Evolutionary conservation across 179 eudicot genomes (phyloP).

Genomic region (Camellia oleifera): DNA sequence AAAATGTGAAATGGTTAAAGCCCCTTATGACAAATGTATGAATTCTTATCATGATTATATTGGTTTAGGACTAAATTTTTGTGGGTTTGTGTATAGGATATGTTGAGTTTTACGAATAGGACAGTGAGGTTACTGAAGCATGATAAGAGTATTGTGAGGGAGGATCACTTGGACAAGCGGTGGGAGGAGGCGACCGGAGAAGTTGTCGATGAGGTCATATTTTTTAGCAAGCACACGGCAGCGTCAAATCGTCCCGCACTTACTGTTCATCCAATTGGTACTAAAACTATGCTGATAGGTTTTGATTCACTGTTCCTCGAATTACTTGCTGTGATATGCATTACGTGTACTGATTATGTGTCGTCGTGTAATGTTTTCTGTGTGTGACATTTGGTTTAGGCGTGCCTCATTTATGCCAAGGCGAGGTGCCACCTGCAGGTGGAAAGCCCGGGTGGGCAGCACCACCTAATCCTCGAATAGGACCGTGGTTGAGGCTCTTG

Average conservation of each 20-base stretch:
- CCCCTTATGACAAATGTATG: background rate
- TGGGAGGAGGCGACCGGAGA: conserved; percentile 56
- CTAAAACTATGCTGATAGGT: background rate
- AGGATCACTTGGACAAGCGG: conserved; percentile 54
- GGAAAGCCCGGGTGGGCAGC: conserved; percentile 85
- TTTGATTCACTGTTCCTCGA: background rate
- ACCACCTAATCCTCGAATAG: conserved; percentile 75
- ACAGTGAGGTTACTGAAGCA: conserved; percentile 59
- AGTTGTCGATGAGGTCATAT: conserved; percentile 55
- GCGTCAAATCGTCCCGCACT: conserved; percentile 79
- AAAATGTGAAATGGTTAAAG: background rate
- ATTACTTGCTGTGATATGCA: no score
- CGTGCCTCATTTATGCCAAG: conserved; percentile 67
- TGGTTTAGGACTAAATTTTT: background rate
- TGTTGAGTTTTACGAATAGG: conserved; percentile 39
- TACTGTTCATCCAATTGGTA: conserved; percentile 78
- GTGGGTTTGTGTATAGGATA: conserved; percentile 29
- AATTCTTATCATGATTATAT: background rate
- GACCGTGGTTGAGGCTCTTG: conserved; percentile 62
- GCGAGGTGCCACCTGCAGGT: conserved; percentile 64
- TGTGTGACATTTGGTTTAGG: conserved; percentile 32
- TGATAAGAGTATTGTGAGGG: conserved; percentile 43
- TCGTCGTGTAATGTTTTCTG: background rate
- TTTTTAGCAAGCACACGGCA: conserved; percentile 67
- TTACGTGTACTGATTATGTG: no score